Conservation (phyloP, 208 protist species). For the Crithidia acanthocephali region DNA sequence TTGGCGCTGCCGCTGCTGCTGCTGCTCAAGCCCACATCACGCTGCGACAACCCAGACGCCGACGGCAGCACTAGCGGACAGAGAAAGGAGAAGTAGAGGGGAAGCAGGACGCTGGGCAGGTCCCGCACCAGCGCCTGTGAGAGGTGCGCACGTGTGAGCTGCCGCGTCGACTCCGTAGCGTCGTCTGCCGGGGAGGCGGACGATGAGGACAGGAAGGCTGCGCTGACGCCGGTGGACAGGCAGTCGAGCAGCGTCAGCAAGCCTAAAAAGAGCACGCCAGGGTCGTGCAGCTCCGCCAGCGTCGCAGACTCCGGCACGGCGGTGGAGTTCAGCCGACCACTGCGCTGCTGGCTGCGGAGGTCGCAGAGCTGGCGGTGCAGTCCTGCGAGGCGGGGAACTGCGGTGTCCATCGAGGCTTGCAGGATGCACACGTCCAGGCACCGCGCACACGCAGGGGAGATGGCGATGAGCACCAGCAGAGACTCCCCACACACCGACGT, state of each 20-base stretch:
- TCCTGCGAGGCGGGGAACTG: conserved; percentile 15
- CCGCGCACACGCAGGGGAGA: conserved; percentile 26
- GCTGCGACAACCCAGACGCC: background rate
- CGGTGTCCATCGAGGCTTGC: conserved; percentile 2
- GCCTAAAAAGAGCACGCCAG: conserved; percentile 23
- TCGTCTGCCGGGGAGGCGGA: background rate
- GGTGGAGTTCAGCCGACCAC: background rate
- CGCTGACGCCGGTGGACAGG: background rate
- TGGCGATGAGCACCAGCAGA: conserved; percentile 22
- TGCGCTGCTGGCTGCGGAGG: conserved; percentile 15
- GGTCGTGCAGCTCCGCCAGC: conserved; percentile 20
- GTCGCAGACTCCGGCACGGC: background rate
- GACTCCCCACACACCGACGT: conserved; percentile 1
- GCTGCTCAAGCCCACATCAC: background rate
- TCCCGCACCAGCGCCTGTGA: conserved; percentile 22
- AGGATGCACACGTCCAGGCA: conserved; percentile 28
- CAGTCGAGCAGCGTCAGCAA: conserved; percentile 12
- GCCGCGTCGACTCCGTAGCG: conserved; percentile 13
- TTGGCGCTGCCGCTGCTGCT: background rate
- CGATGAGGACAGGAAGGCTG: background rate
- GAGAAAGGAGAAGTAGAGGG: conserved; percentile 35
- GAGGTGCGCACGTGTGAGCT: conserved; percentile 27
- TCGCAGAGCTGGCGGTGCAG: conserved; percentile 20
- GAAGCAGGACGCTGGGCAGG: conserved; percentile 22
- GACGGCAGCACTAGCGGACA: conserved; percentile 29